Conservation (phyloP, 192 early-diverging fungal genomes). For the Rhizophagus sp. region DNA sequence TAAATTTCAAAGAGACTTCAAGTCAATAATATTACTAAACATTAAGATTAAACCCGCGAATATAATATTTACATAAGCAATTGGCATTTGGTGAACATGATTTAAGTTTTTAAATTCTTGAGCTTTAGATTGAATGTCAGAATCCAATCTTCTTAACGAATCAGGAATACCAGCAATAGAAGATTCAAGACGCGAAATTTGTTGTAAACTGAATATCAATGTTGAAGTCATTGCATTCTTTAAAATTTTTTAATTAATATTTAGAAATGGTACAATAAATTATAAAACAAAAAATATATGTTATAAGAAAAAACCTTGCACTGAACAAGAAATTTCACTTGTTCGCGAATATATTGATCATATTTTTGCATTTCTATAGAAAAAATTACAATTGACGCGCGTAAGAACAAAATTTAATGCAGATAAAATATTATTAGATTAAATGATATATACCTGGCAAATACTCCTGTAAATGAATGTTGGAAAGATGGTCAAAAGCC, state of each 20-base stretch:
- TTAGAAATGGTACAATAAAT: background rate
- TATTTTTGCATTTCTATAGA: conserved; percentile 8
- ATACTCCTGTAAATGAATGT: conserved; percentile 48
- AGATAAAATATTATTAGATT: background rate
- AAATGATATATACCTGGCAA: conserved; percentile 28
- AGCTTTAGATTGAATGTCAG: conserved; percentile 35
- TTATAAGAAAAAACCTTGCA: conserved; percentile 14
- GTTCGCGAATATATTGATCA: conserved; percentile 23
- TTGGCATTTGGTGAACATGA: conserved; percentile 44
- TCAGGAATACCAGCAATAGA: conserved; percentile 45
- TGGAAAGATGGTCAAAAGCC: conserved; percentile 48
- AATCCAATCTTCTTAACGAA: conserved; percentile 34
- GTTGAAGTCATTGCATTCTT: conserved; percentile 36
- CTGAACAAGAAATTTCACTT: conserved; percentile 12
- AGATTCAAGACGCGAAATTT: conserved; percentile 45
- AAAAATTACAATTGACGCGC: background rate
- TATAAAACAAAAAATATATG: background rate
- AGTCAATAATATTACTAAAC: background rate
- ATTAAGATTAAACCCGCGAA: background rate
- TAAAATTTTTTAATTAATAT: background rate
- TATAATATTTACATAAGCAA: conserved; percentile 50
- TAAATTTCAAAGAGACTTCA: conserved; percentile 7
- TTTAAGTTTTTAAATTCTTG: conserved; percentile 41
- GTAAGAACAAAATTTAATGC: background rate
- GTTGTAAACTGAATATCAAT: conserved; percentile 41